A percentile compares a stretch with the other conserved stretches of the same genome.
phyloP scores from a whole-genome alignment of 768 basidiomycete genomes.

The Suillus subalutaceus region DNA sequence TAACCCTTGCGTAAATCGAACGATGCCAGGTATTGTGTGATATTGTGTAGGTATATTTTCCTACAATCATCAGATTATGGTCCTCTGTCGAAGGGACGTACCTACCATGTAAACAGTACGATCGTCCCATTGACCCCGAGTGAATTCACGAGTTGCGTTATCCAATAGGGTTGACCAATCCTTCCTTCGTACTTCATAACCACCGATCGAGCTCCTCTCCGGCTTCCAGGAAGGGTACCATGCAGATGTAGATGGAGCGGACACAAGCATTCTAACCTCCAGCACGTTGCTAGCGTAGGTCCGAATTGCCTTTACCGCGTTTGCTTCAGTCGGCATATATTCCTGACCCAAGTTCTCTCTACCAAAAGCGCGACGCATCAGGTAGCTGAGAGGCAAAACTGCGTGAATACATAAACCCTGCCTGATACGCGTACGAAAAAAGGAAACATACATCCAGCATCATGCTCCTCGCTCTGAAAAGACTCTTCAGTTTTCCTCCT shows the following conservation, averaged over 20 bases:
- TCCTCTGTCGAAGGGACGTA: neutral
- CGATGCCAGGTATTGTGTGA: conserved; percentile 53
- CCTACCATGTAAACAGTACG: conserved; percentile 68
- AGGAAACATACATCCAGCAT: conserved; percentile 52
- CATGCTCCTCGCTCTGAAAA: conserved; percentile 20
- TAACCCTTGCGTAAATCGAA: conserved; percentile 45
- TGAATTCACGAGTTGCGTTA: conserved; percentile 28
- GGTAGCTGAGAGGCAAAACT: conserved; percentile 65
- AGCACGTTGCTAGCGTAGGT: conserved; percentile 45
- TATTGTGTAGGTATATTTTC: conserved; percentile 67
- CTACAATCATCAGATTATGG: conserved; percentile 38
- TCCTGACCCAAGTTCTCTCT: conserved; percentile 22
- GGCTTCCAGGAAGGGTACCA: conserved; percentile 39
- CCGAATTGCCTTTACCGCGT: conserved; percentile 64
- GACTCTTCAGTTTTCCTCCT: conserved; percentile 47
- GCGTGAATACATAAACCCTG: conserved; percentile 20
- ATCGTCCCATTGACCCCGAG: conserved; percentile 59
- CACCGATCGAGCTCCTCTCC: conserved; percentile 42
- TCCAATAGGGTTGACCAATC: conserved; percentile 38
- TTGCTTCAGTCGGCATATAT: conserved; percentile 39
- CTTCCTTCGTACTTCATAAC: conserved; percentile 68
- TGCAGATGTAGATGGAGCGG: conserved; percentile 40
- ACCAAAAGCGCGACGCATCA: conserved; percentile 45
- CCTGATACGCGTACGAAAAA: conserved; percentile 3
- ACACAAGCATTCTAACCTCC: conserved; percentile 65